Base-by-base conservation (phyloP, 2,329 filamentous ascomycete species). In the Botrytis galanthina region DNA sequence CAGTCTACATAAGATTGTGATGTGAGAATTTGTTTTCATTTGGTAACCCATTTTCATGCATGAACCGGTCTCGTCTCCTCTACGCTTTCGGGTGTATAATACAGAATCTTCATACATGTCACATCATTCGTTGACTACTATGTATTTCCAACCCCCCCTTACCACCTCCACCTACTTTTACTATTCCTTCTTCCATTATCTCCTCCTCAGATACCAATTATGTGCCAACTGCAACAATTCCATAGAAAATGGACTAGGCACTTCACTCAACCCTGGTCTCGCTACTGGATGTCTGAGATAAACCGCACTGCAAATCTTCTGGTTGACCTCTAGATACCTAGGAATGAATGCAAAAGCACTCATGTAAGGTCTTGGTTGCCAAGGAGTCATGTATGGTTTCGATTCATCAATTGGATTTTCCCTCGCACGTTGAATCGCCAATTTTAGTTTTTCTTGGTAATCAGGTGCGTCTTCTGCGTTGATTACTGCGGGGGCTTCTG, bases 201-300 rank as follows among this genome's bases (percentile, higher is more conserved):
- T 80, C 74, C 80, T 79, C 73, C 80, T 80, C 84, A 98, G 83
- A 83, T 98, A 99, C 95, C 95, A 99, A 83, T 93, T 95, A 83
- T 95, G 97, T 0, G 94, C 94, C 81, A 97, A 84, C 82, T 94
- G 93, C 81, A 88, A 91, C n/a, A 91, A 87, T 76, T 89, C 84
- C 73, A 88, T 85, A 69, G 85, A 83, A 83, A 94, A 98, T 29
- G 95, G 95, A 37, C 93, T 94, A 1, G 95, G 95, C 75, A 95
- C 92, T 83, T 95, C 96, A 6, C 92, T 91, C 77, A 89, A 80
- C 18, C 95, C 94, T 4, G 91, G 91, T 75, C 95, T 88, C 39
- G 94, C 96, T 61, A 98, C 95, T 0, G 96, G 96, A 85, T 99
- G 95, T 73, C 96, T 89, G 75, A 99, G 85, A 82, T 99, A 99